These are phyloP conservation scores for Ustilago tritici DNA, from an alignment of 1,284 basidiomycete genomes.

Conservation along the genomic window DNA sequence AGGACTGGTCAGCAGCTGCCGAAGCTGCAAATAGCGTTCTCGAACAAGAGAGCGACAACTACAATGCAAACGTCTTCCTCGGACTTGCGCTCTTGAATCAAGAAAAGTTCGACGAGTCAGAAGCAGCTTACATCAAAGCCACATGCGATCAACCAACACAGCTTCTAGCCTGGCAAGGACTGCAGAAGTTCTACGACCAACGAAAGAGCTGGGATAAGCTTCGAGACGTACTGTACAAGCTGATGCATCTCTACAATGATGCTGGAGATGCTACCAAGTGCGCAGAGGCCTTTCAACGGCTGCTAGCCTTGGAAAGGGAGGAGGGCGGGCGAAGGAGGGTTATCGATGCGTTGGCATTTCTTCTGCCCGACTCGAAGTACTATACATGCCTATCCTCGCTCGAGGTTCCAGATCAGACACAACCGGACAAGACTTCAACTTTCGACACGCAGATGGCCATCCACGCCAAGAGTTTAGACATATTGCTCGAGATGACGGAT, in stretches of 20 bases:
- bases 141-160: constrained; percentile 66
- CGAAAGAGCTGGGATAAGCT: constrained; percentile 65
- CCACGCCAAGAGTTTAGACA: constrained; percentile 72
- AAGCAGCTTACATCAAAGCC: constrained; percentile 67
- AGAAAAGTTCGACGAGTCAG: constrained; percentile 49
- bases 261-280: constrained; percentile 79
- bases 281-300: constrained; percentile 81
- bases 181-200: constrained; percentile 70
- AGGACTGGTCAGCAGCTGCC: constrained; percentile 53
- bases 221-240: constrained; percentile 57
- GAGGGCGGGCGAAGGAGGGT: constrained; percentile 71
- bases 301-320: constrained; percentile 77
- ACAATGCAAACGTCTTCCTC: constrained; percentile 66
- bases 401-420: constrained; percentile 81
- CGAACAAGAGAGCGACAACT: constrained; percentile 63
- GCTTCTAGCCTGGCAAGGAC: constrained; percentile 70
- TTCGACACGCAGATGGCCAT: constrained; percentile 75
- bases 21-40: constrained; percentile 53
- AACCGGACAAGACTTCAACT: constrained; percentile 73
- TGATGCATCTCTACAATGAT: constrained; percentile 64
- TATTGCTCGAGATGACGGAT: constrained; percentile 58
- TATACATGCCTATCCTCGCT: constrained; percentile 78
- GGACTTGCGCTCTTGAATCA: constrained; percentile 61
- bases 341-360: constrained; percentile 74
- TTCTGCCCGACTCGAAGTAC: constrained; percentile 81